phyloP scores from a whole-genome alignment of 495 filamentous ascomycete genomes.

The Xylaria nigripes region DNA sequence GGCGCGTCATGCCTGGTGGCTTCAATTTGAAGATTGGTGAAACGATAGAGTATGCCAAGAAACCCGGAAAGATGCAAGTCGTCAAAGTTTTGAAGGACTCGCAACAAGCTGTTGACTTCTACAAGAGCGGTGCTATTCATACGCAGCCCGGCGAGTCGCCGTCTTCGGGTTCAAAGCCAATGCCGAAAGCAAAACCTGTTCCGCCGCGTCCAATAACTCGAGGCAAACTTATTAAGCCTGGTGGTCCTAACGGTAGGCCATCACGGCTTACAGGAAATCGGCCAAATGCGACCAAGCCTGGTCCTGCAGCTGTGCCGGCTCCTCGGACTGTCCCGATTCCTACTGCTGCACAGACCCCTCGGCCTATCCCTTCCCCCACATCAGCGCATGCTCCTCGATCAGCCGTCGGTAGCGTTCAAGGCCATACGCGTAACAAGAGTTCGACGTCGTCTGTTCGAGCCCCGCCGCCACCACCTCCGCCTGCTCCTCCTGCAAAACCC shows the following conservation, averaged over 20 bases:
- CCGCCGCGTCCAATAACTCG: conserved; percentile 81
- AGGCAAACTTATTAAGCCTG: conserved; percentile 83
- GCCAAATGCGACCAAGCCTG: conserved; percentile 38
- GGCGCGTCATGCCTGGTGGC: conserved; percentile 62
- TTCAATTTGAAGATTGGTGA: conserved; percentile 76
- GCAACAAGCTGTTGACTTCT: conserved; percentile 67
- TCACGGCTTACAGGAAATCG: conserved; percentile 54
- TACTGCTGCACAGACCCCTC: conserved; percentile 15
- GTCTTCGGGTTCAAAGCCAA: conserved; percentile 73
- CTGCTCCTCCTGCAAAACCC: conserved; percentile 57
- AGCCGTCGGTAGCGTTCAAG: conserved; percentile 26
- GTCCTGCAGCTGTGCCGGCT: conserved; percentile 34
- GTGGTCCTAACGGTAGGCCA: conserved; percentile 74
- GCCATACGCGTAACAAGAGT: conserved; percentile 38
- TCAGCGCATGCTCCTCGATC: conserved; percentile 9
- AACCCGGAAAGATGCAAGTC: conserved; percentile 80
- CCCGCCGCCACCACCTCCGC: conserved; percentile 59
- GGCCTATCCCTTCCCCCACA: conserved; percentile 22
- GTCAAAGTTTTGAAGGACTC: conserved; percentile 87
- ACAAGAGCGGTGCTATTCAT: conserved; percentile 90
- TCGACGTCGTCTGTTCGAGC: conserved; percentile 38
- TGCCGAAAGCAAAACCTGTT: conserved; percentile 75
- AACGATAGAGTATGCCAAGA: conserved; percentile 93
- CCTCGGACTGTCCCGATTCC: conserved; percentile 40
- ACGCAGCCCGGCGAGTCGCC: conserved; percentile 76